phyloP scores from a whole-genome alignment of 2,329 filamentous ascomycete species.

The Bipolaris oryzae region DNA sequence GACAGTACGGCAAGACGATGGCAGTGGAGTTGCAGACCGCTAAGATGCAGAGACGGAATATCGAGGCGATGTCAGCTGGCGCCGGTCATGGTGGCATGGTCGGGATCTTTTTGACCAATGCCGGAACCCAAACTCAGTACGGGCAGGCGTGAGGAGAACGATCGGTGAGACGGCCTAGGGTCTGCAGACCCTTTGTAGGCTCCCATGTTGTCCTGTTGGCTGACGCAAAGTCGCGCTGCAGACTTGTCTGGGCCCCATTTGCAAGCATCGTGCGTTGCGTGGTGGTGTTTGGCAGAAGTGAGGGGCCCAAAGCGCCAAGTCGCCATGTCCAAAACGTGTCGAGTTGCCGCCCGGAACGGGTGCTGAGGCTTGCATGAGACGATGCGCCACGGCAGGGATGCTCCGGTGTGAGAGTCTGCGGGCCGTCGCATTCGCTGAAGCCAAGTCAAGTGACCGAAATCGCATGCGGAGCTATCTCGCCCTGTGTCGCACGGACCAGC shows the following conservation, averaged over 20 bases:
- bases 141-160: slow-evolving; percentile 46
- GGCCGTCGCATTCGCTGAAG: slow-evolving; percentile 50
- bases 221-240: slow-evolving; percentile 6
- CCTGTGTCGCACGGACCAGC: slow-evolving; percentile 36
- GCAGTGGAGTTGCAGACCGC: slow-evolving; percentile 35
- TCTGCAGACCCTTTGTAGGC: slow-evolving; percentile 15
- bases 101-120: slow-evolving; percentile 31
- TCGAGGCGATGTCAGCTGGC: slow-evolving; percentile 35
- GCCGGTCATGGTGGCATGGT: slow-evolving; percentile 23
- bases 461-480: slow-evolving; percentile 58
- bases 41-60: slow-evolving; percentile 25
- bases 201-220: slow-evolving; percentile 1
- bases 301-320: slow-evolving; percentile 34
- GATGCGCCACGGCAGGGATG: slow-evolving; percentile 43
- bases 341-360: slow-evolving; percentile 47
- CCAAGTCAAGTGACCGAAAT: slow-evolving; percentile 66
- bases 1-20: slow-evolving; percentile 4
- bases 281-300: slow-evolving; percentile 21
- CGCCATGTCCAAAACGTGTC: slow-evolving; percentile 39
- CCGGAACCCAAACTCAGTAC: slow-evolving; percentile 33
- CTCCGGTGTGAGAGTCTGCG: slow-evolving; percentile 42
- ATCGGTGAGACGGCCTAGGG: slow-evolving; percentile 30
- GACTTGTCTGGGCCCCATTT: slow-evolving; percentile 18
- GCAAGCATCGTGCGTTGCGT: slow-evolving; percentile 21
- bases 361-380: slow-evolving; percentile 42